Evolutionary conservation across 305 asterid genomes (phyloP).

Genomic region (Fraxinus sp.): DNA sequence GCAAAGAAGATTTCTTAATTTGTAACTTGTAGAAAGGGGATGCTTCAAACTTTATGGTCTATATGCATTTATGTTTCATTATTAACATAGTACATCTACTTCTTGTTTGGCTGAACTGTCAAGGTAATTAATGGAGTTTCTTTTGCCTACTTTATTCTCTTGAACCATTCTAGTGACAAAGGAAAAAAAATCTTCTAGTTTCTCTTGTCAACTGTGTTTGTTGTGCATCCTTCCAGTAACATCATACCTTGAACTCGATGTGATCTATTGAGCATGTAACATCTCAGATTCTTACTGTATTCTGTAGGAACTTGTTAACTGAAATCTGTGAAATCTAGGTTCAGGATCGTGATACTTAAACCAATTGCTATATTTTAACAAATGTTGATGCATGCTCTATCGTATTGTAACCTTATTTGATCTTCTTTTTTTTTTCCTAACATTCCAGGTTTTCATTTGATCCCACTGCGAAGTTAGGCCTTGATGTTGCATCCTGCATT

Average conservation of each 20-base stretch:
- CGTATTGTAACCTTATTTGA: slow-evolving; percentile 12
- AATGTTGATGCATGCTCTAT: slow-evolving; percentile 10
- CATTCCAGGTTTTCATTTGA: slow-evolving; percentile 82
- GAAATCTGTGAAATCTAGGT: background rate
- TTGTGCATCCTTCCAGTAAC: background rate
- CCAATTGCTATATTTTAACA: slow-evolving; percentile 12
- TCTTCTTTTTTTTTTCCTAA: background rate
- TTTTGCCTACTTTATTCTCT: background rate
- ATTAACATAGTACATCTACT: background rate
- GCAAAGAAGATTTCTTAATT: background rate
- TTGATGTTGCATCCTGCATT: slow-evolving; percentile 88
- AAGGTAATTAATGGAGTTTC: background rate
- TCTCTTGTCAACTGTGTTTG: background rate
- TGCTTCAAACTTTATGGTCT: background rate
- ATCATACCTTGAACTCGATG: background rate
- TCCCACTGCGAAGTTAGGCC: slow-evolving; percentile 73
- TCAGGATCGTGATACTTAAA: background rate
- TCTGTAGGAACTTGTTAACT: background rate
- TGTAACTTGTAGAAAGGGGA: background rate
- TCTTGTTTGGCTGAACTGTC: background rate
- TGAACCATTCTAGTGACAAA: background rate
- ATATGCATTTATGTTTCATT: background rate
- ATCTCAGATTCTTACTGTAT: background rate
- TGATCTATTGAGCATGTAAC: background rate
- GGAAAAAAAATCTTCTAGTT: background rate